Percentiles rank a stretch among this genome's conserved stretches.
Evolutionary conservation across 345 rosid genomes (phyloP).

Genomic region (Chamaenerion angustifolium): DNA sequence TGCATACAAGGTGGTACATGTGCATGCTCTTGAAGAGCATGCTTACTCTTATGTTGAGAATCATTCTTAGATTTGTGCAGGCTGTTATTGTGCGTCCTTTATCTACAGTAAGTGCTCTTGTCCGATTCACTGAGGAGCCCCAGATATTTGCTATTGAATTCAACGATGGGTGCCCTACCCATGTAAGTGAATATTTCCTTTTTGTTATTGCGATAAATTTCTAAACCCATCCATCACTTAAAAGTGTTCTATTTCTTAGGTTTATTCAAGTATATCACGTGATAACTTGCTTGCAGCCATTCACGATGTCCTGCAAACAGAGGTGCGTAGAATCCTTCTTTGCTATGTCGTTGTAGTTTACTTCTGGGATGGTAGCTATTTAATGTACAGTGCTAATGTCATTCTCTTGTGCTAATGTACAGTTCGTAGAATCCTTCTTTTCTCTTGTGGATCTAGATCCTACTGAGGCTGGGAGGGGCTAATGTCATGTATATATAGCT

Average conservation of each 20-base stretch:
- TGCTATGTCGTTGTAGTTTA: not conserved
- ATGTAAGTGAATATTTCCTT: conserved; percentile 40
- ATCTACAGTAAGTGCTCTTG: conserved; percentile 75
- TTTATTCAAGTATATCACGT: conserved; percentile 88
- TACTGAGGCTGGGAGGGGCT: too few species aligned
- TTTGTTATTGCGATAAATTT: not conserved
- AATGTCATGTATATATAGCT: too few species aligned
- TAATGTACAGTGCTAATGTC: not conserved
- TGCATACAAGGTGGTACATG: not conserved
- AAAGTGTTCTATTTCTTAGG: conserved; percentile 23
- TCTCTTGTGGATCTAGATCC: not conserved
- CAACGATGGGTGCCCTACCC: conserved; percentile 91
- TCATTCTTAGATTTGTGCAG: conserved; percentile 89
- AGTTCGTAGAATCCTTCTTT: too few species aligned
- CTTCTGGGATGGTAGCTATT: not conserved
- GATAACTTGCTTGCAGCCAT: conserved; percentile 93
- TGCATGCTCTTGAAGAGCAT: conserved; percentile 8
- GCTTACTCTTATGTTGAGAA: conserved; percentile 35
- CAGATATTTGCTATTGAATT: conserved; percentile 98
- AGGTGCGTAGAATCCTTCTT: conserved; percentile 46
- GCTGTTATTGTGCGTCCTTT: conserved; percentile 93
- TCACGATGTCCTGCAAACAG: conserved; percentile 91
- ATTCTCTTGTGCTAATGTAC: conserved; percentile 1
- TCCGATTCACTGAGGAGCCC: conserved; percentile 98
- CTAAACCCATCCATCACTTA: not conserved